Base-by-base conservation (phyloP, 768 basidiomycete genomes). In the Russula foetens region DNA sequence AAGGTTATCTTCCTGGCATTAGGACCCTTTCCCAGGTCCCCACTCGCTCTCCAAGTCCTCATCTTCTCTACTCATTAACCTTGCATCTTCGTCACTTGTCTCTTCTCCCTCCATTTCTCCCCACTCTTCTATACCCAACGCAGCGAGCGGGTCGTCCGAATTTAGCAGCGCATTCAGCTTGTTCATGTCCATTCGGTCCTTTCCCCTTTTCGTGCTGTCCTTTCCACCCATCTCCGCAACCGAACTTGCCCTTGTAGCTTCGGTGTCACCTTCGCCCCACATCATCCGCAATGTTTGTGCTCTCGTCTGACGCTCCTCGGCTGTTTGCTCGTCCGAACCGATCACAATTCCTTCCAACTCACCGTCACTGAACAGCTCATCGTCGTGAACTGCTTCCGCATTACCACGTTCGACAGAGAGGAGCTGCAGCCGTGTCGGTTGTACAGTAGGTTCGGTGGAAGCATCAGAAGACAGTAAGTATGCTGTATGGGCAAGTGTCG, bases 291-390 rank as follows among this genome's bases (percentile, higher is more conserved):
- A 12, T 50, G 53, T 35, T 33, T 44, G 49, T 41, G 58, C 63
- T 64, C 64, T 67, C 60, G 58, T 66, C 26, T 50, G 62, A 26
- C 51, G 48, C 28, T 54, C 62, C 44, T 65, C 59, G n/a, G 55
- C 60, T 8, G 53, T 67, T 23, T 63, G 21, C 26, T 63, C 67
- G 15, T 63, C 77, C 33, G 80, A 75, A 48, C 66, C 73, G 57
- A 90, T 73, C 23, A 88, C 64, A 29, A 88, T 55, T 21, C 74
- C 77, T 56, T 90, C 88, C 28, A 88, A 69, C 70, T 92, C 90
- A 3, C 83, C 85, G 31, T 81, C 78, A 3, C 72, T 79, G 60
- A 92, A 89, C 24, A 92, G 73, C 59, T 91, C 90, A 8, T 88
- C 84, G 61, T 92, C 90, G 1, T 67, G 63, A 21, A 92, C 81